Conservation (phyloP, 2,329 filamentous ascomycete species). For the Fusarium sp. region DNA sequence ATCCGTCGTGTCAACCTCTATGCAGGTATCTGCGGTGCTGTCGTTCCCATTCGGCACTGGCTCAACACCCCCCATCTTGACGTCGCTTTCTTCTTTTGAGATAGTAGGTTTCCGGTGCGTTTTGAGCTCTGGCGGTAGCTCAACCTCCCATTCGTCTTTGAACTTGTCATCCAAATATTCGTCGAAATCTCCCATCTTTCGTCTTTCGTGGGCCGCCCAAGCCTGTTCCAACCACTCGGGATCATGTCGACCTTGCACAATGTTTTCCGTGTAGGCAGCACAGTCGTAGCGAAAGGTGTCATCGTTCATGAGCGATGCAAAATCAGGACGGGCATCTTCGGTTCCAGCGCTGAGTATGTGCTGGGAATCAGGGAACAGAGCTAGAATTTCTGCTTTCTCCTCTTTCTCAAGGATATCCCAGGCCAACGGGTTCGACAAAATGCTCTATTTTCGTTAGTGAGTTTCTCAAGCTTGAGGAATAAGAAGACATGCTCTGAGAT, state of each 20-base stretch:
- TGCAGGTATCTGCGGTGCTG: constrained; percentile 1
- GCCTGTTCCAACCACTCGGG: constrained; percentile 66
- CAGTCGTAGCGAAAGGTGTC: constrained; percentile 63
- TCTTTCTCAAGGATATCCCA: constrained; percentile 55
- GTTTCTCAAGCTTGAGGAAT: neutral
- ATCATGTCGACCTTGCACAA: constrained; percentile 64
- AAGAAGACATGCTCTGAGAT: constrained; percentile 52
- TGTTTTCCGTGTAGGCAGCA: constrained; percentile 60
- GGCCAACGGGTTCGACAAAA: constrained; percentile 56
- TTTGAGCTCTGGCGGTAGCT: constrained; percentile 55
- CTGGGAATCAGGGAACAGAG: constrained; percentile 55
- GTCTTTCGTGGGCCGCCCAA: constrained; percentile 64
- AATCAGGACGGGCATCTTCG: constrained; percentile 57
- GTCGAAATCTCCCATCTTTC: constrained; percentile 64
- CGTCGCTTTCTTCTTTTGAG: constrained; percentile 16
- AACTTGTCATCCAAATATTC: constrained; percentile 61
- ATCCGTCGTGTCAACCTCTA: constrained; percentile 10
- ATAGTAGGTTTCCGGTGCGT: constrained; percentile 18
- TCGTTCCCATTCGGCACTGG: constrained; percentile 2
- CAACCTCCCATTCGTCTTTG: constrained; percentile 62
- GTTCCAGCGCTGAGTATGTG: constrained; percentile 57
- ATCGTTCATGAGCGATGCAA: constrained; percentile 60
- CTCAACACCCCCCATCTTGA: constrained; percentile 29
- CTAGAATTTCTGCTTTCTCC: constrained; percentile 55
- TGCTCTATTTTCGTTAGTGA: constrained; percentile 47